A percentile compares a stretch with the other conserved stretches of the same genome.
Conservation (phyloP, 2,329 filamentous ascomycete species). For the Thielaviopsis punctulata region DNA sequence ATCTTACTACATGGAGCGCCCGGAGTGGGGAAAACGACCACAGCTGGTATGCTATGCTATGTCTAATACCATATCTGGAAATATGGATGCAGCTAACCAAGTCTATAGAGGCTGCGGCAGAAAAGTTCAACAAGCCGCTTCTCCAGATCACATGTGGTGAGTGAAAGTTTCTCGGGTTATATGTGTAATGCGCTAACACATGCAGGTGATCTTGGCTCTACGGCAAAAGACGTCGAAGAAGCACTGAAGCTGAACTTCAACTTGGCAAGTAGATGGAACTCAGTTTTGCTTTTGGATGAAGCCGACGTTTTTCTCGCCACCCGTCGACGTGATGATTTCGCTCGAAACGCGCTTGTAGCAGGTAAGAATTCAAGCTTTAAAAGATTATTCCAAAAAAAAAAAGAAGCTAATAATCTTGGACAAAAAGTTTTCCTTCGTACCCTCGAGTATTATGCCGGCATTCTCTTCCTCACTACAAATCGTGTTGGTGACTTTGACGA, state of each 20-base stretch:
- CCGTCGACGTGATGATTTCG: constrained; percentile 14
- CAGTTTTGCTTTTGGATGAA: constrained; percentile 18
- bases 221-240: constrained; percentile 14
- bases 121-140: constrained; percentile 15
- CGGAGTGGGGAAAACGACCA: constrained; percentile 20
- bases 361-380: constrained; percentile 9
- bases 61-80: background rate
- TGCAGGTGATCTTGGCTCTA: constrained; percentile 15
- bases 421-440: constrained; percentile 23
- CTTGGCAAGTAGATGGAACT: constrained; percentile 16
- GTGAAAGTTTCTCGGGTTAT: background rate
- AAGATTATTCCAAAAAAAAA: background rate
- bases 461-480: constrained; percentile 29
- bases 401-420: constrained; percentile 5
- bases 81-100: background rate
- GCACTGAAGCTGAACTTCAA: constrained; percentile 15
- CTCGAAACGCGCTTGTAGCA: constrained; percentile 16
- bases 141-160: constrained; percentile 16
- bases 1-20: constrained; percentile 20
- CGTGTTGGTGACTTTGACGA: constrained; percentile 28
- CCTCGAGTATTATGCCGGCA: constrained; percentile 25
- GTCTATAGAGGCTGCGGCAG: constrained; percentile 13
- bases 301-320: constrained; percentile 18
- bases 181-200: background rate
- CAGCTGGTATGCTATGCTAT: constrained; percentile 15